A percentile compares a stretch with the other conserved stretches of the same genome.
phyloP scores from a whole-genome alignment of 768 basidiomycete species.

The Boletus rubroflammeus region DNA sequence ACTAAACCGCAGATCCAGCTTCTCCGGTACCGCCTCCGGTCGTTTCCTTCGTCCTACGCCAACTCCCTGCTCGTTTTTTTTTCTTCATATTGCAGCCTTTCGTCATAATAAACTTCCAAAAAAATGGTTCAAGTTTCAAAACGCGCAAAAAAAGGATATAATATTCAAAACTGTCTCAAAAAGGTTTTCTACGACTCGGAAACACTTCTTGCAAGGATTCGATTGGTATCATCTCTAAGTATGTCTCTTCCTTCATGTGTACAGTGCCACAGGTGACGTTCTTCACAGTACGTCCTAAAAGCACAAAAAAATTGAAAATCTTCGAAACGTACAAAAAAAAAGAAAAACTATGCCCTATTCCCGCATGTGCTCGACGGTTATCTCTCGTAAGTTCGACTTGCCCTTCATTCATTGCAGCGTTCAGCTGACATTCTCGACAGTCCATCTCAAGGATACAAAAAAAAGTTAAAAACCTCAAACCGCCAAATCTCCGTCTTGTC shows the following conservation, averaged over 20 bases:
- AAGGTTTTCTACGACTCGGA: not conserved
- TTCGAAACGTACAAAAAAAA: not conserved
- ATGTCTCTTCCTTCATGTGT: not conserved
- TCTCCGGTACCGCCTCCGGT: not conserved
- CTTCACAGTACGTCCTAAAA: not conserved
- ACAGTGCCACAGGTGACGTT: not conserved
- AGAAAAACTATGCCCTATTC: not conserved
- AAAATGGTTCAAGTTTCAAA: conserved; percentile 1
- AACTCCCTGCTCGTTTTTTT: not conserved
- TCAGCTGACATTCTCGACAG: not conserved
- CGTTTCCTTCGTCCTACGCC: not conserved
- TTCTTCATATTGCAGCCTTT: not conserved
- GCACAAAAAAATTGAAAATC: conserved; percentile 6
- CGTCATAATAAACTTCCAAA: not conserved
- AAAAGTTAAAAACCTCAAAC: not conserved
- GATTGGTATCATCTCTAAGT: not conserved
- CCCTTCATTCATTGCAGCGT: not conserved
- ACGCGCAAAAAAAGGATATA: conserved; percentile 1
- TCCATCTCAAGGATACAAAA: not conserved
- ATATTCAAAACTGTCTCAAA: not conserved
- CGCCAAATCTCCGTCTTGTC: not conserved
- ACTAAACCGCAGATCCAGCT: not conserved
- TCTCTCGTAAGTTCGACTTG: not conserved
- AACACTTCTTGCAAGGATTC: not conserved
- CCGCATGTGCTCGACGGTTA: not conserved